A percentile compares a stretch with the other conserved stretches of the same genome.
These are phyloP conservation scores for Myriosclerotinia curreyana DNA, from an alignment of 2,329 filamentous ascomycete genomes.

Conservation along the genomic window DNA sequence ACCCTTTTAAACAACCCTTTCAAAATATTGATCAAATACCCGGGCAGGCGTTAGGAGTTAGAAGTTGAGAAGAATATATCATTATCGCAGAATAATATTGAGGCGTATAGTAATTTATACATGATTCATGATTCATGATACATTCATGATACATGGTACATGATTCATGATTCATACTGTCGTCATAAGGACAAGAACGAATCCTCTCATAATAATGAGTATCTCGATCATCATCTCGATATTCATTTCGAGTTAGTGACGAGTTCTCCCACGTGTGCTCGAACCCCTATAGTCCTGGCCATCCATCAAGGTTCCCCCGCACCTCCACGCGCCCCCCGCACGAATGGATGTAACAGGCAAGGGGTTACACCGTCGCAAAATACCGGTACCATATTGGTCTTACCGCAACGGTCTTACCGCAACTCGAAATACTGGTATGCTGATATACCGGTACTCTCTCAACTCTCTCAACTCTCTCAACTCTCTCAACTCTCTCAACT, in stretches of 20 bases:
- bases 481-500: no score
- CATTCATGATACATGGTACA: no score
- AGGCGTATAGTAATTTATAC: not conserved
- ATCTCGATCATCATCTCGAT: no score
- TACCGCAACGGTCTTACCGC: not conserved
- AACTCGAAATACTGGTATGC: not conserved
- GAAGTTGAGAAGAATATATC: no score
- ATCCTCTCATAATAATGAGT: not conserved
- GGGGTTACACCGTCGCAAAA: no score
- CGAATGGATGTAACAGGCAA: not conserved
- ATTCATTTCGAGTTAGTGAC: no score
- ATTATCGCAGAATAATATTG: not conserved
- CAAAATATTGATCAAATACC: not conserved
- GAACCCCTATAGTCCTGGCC: not conserved
- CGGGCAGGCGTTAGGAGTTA: not conserved
- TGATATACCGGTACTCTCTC: no score
- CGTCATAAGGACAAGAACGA: not conserved
- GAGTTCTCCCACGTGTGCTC: no score
- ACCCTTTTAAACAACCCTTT: no score
- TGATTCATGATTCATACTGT: no score
- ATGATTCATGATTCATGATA: no score
- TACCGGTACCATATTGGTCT: not conserved
- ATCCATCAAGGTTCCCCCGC: slow-evolving; percentile 11
- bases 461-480: no score
- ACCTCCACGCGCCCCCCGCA: not conserved